Base-by-base conservation (phyloP, 2,329 filamentous ascomycete species). In the Coleophoma eucalyptorum region DNA sequence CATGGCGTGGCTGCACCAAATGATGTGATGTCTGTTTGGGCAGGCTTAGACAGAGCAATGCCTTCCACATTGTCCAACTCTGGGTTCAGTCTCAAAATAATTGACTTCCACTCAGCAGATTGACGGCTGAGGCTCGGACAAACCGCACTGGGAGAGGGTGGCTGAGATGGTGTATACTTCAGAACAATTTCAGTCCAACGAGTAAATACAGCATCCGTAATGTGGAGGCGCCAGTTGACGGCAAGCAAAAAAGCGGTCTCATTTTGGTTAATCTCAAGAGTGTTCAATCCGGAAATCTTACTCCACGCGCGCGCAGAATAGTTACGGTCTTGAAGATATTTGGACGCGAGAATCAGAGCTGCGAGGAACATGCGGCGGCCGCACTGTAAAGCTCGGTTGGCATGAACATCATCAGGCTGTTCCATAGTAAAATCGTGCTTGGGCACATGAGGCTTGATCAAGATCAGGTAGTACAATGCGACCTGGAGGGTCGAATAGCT, bases 401-500 rank as follows among this genome's bases (percentile, higher is more conserved):
- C 81, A 53, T 86, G 81, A 53, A 80, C 79, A 62, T 93, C 87
- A 57, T 86, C 79, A 26, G 83, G 78, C 69, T 95, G 90, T 71
- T 96, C 89, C 80, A 88, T 89, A 43, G 89, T 92, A 66, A 94
- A 92, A 69, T 96, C 88, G 61, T 83, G 81, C 58, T 81, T 84
- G 13, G 91, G 92, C 48, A 99, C 84, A 70, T 91, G 89, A 19
- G 89, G 83, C 74, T 95, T 96, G 69, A 99, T 92, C 61, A 97
- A 80, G 64, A 99, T 86, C 64, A 99, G 75, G 68, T 99, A 99
- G 70, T 97, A 99, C 55, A 99, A 77, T 21, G 94, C 93, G 54
- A 99, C 94, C 72, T 97, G 94, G 49, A 99, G 76, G 31, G 94
- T 99, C 52, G 93, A 97, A 74, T 97, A 99, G 74, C 92, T 97